Evolutionary conservation across 2,329 filamentous ascomycete species (phyloP).

Genomic region (Botrytis galanthina): DNA sequence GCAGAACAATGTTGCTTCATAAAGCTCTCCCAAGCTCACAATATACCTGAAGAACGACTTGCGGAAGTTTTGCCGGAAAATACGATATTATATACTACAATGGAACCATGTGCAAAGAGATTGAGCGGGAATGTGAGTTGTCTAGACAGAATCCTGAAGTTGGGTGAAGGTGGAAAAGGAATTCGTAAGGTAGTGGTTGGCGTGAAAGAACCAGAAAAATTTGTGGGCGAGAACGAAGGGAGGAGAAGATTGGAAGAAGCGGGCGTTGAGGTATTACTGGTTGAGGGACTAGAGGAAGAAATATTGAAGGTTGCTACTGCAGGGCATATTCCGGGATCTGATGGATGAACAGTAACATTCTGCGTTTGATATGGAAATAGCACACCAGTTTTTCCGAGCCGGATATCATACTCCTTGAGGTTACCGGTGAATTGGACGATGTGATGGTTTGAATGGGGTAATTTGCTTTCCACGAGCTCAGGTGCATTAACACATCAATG

Average conservation of each 20-base stretch:
- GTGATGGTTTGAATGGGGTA: not conserved
- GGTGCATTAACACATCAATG: not conserved
- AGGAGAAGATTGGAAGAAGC: constrained; percentile 65
- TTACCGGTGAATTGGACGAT: not conserved
- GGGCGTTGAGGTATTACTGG: constrained; percentile 70
- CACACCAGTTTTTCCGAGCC: not conserved
- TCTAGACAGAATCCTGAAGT: constrained; percentile 71
- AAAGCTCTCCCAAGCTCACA: constrained; percentile 59
- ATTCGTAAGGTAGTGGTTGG: constrained; percentile 83
- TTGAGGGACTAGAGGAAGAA: constrained; percentile 73
- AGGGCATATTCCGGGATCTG: constrained; percentile 55
- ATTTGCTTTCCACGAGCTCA: not conserved
- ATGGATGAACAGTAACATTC: not conserved
- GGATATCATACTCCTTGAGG: not conserved
- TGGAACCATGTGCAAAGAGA: constrained; percentile 78
- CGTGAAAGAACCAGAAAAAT: constrained; percentile 84
- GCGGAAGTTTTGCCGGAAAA: constrained; percentile 50
- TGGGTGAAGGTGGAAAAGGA: constrained; percentile 38
- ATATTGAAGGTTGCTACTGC: constrained; percentile 81
- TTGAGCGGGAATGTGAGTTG: constrained; percentile 75
- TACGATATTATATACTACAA: constrained; percentile 78
- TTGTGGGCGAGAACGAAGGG: constrained; percentile 80
- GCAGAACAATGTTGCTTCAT: constrained; percentile 89
- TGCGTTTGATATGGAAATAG: not conserved
- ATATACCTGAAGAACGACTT: constrained; percentile 54